Evolutionary conservation across 2,329 filamentous ascomycete genomes (phyloP), one percentile per base, ranked within the genome.

Genomic region (Fusarium torreyae): DNA sequence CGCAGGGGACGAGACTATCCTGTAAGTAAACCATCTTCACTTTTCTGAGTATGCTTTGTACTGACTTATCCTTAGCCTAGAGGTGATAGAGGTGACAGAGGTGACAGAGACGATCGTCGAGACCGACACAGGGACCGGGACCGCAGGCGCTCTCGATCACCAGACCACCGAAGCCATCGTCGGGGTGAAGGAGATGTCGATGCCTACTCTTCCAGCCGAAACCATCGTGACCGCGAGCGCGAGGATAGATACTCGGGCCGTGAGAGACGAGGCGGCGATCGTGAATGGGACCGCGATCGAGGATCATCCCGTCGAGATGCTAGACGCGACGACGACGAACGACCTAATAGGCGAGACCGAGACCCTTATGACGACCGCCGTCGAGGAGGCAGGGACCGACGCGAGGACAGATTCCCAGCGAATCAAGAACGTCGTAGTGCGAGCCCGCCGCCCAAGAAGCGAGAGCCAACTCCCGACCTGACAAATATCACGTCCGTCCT

Each of bases 401-500:
- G 80, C 39, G 80, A 82, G 9, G 80, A 78, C 46, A 80, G 75
- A 13, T 79, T 77, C 54, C 63, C 62, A 15, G 62, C 62, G 34
- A 82, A 85, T 33, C 84, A 88, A 71, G 83, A 86, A 74, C 91
- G 89, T 74, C 90, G 92, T 73, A 97, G 92, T 75, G 89, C 91
- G 18, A 92, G 91, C 44, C 93, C 94, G 38, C 92, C 93, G 28
- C 89, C 90, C 11, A 97, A 97, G 85, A 96, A 95, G 83, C 92
- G 93, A 79, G 96, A 99, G 81, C 94, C 96, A 9, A 99, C 96
- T 1, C 97, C 96, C 36, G 97, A 99, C 79, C 85, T 99, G 77
- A 97, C 94, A 63, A 90, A 97, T 75, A 84, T 97, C 63, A 85
- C 92, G n/a, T 88, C 94, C 6, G 86, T 99, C 62, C 84, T 94